phyloP scores from a whole-genome alignment of 768 basidiomycete species.

The Boletus sensibilis region DNA sequence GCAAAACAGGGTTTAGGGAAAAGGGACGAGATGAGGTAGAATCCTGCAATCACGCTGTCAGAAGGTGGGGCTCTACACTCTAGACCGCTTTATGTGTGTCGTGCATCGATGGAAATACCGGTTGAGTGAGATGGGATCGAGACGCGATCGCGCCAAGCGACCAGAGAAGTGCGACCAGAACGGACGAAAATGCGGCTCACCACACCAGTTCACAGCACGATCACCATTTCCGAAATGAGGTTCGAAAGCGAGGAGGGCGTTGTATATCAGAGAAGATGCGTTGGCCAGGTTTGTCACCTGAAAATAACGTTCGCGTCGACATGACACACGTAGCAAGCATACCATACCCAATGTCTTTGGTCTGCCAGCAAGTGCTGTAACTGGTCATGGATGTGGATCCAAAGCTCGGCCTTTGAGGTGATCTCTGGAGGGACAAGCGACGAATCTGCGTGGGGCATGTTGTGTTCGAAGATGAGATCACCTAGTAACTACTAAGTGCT shows the following conservation, averaged over 20 bases:
- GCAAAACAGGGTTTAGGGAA: slow-evolving; percentile 50
- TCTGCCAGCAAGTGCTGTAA: slow-evolving; percentile 60
- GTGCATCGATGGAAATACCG: background rate
- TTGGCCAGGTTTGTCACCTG: slow-evolving; percentile 89
- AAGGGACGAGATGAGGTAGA: slow-evolving; percentile 71
- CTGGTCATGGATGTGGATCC: slow-evolving; percentile 70
- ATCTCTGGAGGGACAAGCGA: slow-evolving; percentile 70
- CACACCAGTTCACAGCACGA: slow-evolving; percentile 89
- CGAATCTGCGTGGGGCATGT: slow-evolving; percentile 84
- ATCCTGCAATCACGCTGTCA: slow-evolving; percentile 54
- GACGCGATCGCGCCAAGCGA: background rate
- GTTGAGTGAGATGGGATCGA: background rate
- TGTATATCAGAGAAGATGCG: slow-evolving; percentile 77
- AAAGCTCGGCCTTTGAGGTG: slow-evolving; percentile 73
- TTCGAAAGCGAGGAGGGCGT: slow-evolving; percentile 67
- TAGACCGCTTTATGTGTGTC: background rate
- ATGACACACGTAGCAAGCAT: background rate
- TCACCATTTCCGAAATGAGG: slow-evolving; percentile 58
- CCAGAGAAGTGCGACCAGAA: background rate
- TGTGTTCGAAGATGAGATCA: background rate
- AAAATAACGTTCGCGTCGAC: background rate
- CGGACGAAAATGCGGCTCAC: slow-evolving; percentile 46
- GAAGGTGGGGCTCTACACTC: background rate
- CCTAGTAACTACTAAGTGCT: too few relatives aligned
- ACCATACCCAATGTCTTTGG: slow-evolving; percentile 74